Conservation (phyloP, 176 grass and related monocot species). For the Rhynchospora tenuis region DNA sequence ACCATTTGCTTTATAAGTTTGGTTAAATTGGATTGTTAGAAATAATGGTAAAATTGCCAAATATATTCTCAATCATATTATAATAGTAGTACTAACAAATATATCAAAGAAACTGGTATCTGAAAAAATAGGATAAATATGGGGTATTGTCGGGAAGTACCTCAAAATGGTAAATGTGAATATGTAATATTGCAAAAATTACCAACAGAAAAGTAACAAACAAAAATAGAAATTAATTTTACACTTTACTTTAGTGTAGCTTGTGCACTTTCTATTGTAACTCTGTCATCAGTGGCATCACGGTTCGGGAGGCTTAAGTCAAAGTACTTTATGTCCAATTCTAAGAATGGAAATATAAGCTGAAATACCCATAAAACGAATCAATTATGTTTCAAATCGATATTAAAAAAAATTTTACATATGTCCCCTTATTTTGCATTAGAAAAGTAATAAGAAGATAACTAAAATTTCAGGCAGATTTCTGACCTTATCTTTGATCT, state of each 20-base stretch:
- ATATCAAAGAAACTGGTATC: not conserved
- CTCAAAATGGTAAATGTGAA: not conserved
- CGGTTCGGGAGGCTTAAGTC: constrained; percentile 74
- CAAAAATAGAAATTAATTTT: constrained; percentile 8
- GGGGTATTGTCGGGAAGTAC: not conserved
- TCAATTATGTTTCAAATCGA: not conserved
- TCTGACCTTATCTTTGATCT: constrained; percentile 87
- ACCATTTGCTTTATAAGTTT: too few relatives aligned
- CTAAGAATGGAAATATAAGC: constrained; percentile 90
- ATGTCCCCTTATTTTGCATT: not conserved
- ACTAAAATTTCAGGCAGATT: not conserved
- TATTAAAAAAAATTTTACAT: not conserved
- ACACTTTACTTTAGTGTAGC: constrained; percentile 62
- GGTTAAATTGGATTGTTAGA: not conserved
- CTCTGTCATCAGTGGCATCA: constrained; percentile 63
- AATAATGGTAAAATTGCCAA: not conserved
- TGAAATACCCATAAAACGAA: constrained; percentile 29
- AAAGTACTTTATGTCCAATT: constrained; percentile 95
- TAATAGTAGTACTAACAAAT: not conserved
- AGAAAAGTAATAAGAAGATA: not conserved
- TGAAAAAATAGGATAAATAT: not conserved
- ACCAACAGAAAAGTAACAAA: not conserved
- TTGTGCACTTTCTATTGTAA: constrained; percentile 73
- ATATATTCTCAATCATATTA: not conserved
- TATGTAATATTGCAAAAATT: not conserved